Conservation (phyloP, 257 asterid species). For the Nemophila menziesii region DNA sequence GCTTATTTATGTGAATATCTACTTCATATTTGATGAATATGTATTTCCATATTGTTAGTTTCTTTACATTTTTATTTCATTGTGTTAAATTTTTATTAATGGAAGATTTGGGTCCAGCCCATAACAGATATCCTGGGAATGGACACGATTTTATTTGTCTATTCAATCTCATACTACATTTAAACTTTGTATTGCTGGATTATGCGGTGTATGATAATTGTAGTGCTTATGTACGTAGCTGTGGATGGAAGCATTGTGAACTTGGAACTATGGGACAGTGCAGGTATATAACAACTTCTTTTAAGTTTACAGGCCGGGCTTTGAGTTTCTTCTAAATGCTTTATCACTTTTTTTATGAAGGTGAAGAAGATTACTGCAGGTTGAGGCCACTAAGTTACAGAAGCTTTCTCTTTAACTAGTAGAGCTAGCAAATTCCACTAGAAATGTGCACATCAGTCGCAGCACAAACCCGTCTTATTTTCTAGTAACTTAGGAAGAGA, state of each 20-base stretch:
- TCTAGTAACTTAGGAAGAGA: too few relatives aligned
- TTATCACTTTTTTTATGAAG: conserved; percentile 19
- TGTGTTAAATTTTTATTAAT: too few relatives aligned
- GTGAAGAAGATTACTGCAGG: conserved; percentile 94
- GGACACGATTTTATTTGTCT: too few relatives aligned
- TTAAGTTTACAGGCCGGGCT: neutral
- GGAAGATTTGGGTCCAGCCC: too few relatives aligned
- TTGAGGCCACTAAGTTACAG: conserved; percentile 94
- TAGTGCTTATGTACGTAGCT: conserved; percentile 82
- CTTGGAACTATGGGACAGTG: conserved; percentile 92
- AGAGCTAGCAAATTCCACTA: too few relatives aligned
- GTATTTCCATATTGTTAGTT: too few relatives aligned
- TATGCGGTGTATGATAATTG: conserved; percentile 84
- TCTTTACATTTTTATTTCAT: too few relatives aligned
- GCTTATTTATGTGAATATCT: too few relatives aligned
- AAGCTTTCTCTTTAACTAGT: conserved; percentile 86
- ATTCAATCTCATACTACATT: neutral
- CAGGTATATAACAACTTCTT: conserved; percentile 28
- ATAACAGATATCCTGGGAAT: too few relatives aligned
- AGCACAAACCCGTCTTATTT: too few relatives aligned
- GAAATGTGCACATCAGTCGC: too few relatives aligned
- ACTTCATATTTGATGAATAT: too few relatives aligned
- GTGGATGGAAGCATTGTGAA: conserved; percentile 92
- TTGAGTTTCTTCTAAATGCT: neutral
- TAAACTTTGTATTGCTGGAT: conserved; percentile 37